Evolutionary conservation across 495 filamentous ascomycete genomes (phyloP).

Genomic region (Podospora pseudocomata): DNA sequence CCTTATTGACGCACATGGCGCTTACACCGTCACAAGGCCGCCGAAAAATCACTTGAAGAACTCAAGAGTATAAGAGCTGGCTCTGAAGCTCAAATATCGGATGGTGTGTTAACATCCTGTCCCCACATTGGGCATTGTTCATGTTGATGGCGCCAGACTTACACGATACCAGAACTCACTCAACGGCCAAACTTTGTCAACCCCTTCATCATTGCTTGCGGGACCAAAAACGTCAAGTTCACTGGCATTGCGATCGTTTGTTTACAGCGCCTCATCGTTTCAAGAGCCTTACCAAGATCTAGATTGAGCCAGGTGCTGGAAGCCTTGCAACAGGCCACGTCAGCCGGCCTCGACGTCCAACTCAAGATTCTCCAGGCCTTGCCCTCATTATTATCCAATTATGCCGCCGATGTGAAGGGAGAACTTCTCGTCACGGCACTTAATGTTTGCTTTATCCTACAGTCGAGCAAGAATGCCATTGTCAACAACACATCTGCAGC

Average conservation of each 20-base stretch:
- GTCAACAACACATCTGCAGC: conserved; percentile 94
- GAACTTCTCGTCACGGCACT: conserved; percentile 76
- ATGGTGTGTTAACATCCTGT: conserved; percentile 54
- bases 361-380: conserved; percentile 93
- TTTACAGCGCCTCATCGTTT: conserved; percentile 81
- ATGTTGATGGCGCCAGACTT: conserved; percentile 7
- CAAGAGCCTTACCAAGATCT: conserved; percentile 66
- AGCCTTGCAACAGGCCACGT: conserved; percentile 76
- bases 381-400: conserved; percentile 88
- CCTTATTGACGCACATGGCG: not conserved
- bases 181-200: conserved; percentile 78
- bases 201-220: conserved; percentile 89
- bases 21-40: conserved; percentile 57
- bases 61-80: conserved; percentile 73
- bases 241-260: conserved; percentile 82
- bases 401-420: conserved; percentile 73
- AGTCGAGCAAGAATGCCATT: conserved; percentile 83
- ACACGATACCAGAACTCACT: conserved; percentile 63
- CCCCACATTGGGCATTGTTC: not conserved
- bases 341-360: conserved; percentile 78
- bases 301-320: conserved; percentile 79
- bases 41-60: conserved; percentile 89
- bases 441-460: conserved; percentile 85
- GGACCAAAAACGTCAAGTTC: conserved; percentile 82
- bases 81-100: conserved; percentile 77